Evolutionary conservation across 306 rosid species (phyloP).

Genomic region (Acmispon strigosus): DNA sequence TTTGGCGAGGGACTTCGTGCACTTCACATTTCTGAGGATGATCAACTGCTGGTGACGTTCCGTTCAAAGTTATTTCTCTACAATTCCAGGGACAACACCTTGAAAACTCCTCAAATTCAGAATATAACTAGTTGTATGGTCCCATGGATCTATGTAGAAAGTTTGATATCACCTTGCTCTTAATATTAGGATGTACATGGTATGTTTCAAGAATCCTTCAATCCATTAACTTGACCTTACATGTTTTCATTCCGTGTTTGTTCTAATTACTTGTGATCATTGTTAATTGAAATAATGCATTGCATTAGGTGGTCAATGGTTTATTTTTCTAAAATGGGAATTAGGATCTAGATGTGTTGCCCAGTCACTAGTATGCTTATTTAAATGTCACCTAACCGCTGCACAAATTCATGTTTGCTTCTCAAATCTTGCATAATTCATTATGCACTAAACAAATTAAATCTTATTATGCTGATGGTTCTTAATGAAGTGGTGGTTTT

Average conservation of each 20-base stretch:
- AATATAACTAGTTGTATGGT: background rate
- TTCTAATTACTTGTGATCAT: background rate
- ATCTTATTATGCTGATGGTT: background rate
- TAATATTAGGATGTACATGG: too few species aligned
- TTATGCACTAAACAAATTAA: background rate
- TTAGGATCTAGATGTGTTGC: background rate
- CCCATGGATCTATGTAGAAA: slow-evolving; percentile 14
- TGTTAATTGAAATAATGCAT: background rate
- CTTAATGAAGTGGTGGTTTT: background rate
- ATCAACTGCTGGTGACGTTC: slow-evolving; percentile 7
- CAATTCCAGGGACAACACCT: background rate
- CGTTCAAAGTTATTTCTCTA: background rate
- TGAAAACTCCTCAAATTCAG: background rate
- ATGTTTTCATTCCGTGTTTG: background rate
- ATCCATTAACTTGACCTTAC: too few species aligned
- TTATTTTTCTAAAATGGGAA: background rate
- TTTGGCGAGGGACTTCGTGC: background rate
- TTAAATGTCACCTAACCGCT: background rate
- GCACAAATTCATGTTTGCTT: background rate
- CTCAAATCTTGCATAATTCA: background rate
- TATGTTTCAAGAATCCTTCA: too few species aligned
- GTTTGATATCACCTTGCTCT: slow-evolving; percentile 27
- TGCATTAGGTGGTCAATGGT: background rate
- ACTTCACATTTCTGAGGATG: slow-evolving; percentile 19
- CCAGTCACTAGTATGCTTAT: background rate